These are phyloP conservation scores for Globisporangium takayamanum DNA, from an alignment of 352 stramenopile species.

Conservation along the genomic window DNA sequence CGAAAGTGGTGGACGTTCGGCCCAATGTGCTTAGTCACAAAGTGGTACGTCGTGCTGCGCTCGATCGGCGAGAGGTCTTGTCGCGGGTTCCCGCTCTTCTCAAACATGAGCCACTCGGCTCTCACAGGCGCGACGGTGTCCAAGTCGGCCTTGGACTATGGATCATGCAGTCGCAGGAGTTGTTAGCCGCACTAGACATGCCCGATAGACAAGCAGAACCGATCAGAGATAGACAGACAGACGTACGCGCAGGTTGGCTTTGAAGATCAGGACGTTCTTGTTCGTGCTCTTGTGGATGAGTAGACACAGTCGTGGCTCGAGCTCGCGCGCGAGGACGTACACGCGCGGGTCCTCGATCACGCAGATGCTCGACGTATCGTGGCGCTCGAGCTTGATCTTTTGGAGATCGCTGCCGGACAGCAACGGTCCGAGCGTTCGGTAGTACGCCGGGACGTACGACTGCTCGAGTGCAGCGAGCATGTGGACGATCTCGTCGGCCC, in stretches of 20 bases:
- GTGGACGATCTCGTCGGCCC: constrained; percentile 50
- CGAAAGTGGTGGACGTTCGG: constrained; percentile 40
- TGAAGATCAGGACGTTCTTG: constrained; percentile 50
- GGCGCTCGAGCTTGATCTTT: constrained; percentile 32
- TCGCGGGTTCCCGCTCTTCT: constrained; percentile 48
- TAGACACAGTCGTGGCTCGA: constrained; percentile 43
- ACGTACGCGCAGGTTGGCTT: constrained; percentile 26
- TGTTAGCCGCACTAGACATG: not conserved
- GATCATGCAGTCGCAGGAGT: not conserved
- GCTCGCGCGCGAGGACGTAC: constrained; percentile 37
- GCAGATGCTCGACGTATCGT: constrained; percentile 19
- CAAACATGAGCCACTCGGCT: constrained; percentile 66
- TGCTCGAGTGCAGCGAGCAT: constrained; percentile 33
- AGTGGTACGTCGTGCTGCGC: constrained; percentile 51
- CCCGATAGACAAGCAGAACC: not conserved
- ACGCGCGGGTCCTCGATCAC: constrained; percentile 33
- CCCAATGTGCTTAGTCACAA: constrained; percentile 27
- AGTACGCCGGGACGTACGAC: constrained; percentile 46
- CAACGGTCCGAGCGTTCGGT: constrained; percentile 44
- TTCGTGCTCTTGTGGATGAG: constrained; percentile 59
- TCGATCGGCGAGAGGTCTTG: constrained; percentile 48
- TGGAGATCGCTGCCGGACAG: constrained; percentile 31
- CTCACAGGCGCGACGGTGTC: constrained; percentile 29
- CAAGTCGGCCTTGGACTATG: constrained; percentile 25
- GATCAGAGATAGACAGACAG: not conserved